Conservation (phyloP, 345 rosid species). For the Alliaria petiolata region DNA sequence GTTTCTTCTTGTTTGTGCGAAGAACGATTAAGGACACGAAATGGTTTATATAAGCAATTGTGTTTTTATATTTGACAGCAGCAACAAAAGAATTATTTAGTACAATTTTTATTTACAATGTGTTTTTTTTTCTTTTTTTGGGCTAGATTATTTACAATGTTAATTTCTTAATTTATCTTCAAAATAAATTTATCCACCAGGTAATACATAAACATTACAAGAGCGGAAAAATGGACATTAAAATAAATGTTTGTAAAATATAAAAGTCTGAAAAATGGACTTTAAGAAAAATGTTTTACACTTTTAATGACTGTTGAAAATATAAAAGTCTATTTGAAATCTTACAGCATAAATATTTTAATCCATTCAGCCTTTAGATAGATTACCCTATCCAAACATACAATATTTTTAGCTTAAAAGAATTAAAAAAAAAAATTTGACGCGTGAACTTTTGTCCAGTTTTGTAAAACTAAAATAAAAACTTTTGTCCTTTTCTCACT, state of each 20-base stretch:
- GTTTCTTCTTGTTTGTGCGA: constrained; percentile 5
- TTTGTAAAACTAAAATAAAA: neutral
- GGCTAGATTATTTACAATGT: no score
- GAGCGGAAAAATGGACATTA: no score
- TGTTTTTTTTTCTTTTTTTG: no score
- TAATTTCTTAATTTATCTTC: no score
- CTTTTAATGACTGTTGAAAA: neutral
- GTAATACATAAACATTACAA: no score
- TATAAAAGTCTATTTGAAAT: neutral
- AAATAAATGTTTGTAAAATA: no score
- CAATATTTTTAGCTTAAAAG: neutral
- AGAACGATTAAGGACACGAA: neutral
- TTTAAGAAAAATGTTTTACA: no score
- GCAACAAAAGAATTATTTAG: no score
- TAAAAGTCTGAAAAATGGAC: no score
- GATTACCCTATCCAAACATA: neutral
- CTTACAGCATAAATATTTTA: neutral
- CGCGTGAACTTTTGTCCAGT: constrained; percentile 9
- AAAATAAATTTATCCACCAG: no score
- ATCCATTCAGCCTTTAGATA: neutral
- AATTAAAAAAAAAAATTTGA: neutral
- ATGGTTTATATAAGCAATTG: constrained; percentile 19
- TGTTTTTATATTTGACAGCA: constrained; percentile 8
- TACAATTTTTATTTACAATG: no score
- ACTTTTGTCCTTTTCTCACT: constrained; percentile 12